A percentile compares a stretch with the other conserved stretches of the same genome.
Evolutionary conservation across 768 basidiomycete species (phyloP).

Genomic region (Multifurca ochricompacta): DNA sequence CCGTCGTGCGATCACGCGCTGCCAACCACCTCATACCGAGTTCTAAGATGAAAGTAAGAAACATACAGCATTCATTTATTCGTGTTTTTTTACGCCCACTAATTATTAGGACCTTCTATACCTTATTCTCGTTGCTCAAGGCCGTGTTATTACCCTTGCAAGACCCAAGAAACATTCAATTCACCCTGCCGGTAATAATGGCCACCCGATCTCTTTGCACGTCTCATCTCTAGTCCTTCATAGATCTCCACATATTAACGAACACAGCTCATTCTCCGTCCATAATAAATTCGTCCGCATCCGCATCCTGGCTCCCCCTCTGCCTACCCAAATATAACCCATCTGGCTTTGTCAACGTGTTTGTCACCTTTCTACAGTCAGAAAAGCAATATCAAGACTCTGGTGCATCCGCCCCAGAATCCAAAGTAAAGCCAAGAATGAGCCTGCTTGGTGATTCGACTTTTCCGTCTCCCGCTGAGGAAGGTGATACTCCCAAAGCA

Average conservation of each 20-base stretch:
- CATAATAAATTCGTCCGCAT: constrained; percentile 63
- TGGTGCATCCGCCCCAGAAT: not conserved
- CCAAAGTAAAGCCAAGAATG: constrained; percentile 6
- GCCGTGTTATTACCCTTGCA: constrained; percentile 76
- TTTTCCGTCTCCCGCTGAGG: not conserved
- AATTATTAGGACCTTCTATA: constrained; percentile 76
- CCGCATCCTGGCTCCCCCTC: constrained; percentile 91
- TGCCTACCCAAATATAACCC: constrained; percentile 95
- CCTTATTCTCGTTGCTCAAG: constrained; percentile 73
- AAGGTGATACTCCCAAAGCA: not conserved
- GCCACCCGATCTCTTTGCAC: not conserved
- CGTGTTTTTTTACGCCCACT: not conserved
- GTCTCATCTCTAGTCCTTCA: constrained; percentile 1
- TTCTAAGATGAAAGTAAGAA: constrained; percentile 65
- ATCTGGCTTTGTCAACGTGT: constrained; percentile 84
- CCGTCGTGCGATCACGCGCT: constrained; percentile 58
- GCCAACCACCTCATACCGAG: constrained; percentile 77
- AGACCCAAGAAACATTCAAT: constrained; percentile 91
- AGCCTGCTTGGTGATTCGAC: not conserved
- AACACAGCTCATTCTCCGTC: constrained; percentile 86
- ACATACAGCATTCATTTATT: not conserved
- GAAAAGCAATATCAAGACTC: constrained; percentile 3
- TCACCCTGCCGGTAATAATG: constrained; percentile 70
- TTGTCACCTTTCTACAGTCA: constrained; percentile 59
- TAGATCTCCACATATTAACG: constrained; percentile 87